phyloP scores from a whole-genome alignment of 352 stramenopile species.

The Phytophthora tubulina region DNA sequence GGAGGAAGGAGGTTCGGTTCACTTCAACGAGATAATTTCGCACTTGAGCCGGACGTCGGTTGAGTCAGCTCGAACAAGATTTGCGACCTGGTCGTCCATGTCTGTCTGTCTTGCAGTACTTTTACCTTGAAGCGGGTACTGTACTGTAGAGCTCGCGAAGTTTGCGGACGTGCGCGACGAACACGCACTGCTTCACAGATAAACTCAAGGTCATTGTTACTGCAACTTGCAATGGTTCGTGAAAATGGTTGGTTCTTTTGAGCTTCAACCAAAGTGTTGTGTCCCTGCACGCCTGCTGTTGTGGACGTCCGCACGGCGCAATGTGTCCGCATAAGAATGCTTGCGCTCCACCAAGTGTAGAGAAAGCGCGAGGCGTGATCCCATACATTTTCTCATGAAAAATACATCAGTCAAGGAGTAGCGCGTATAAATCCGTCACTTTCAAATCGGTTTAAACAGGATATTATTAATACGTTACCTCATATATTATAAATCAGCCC shows the following conservation, averaged over 20 bases:
- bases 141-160: not conserved
- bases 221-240: not conserved
- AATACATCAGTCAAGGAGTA: slow-evolving; percentile 17
- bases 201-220: not conserved
- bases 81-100: slow-evolving; percentile 16
- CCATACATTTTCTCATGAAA: slow-evolving; percentile 26
- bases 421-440: no score
- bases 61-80: slow-evolving; percentile 31
- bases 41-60: slow-evolving; percentile 26
- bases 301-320: slow-evolving; percentile 8
- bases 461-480: no score
- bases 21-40: not conserved
- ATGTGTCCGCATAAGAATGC: slow-evolving; percentile 1
- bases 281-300: slow-evolving; percentile 21
- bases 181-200: slow-evolving; percentile 1
- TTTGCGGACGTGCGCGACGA: slow-evolving; percentile 2
- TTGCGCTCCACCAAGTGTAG: slow-evolving; percentile 19
- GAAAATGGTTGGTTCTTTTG: not conserved
- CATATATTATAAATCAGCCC: no score
- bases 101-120: not conserved
- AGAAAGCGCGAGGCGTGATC: slow-evolving; percentile 17
- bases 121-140: not conserved
- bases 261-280: slow-evolving; percentile 10
- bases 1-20: slow-evolving; percentile 5
- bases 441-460: no score